Percentiles rank a stretch among this genome's conserved stretches.
These are phyloP conservation scores for Berkeleyomyces rouxiae DNA, from an alignment of 2,329 filamentous ascomycete species.

Conservation along the genomic window DNA sequence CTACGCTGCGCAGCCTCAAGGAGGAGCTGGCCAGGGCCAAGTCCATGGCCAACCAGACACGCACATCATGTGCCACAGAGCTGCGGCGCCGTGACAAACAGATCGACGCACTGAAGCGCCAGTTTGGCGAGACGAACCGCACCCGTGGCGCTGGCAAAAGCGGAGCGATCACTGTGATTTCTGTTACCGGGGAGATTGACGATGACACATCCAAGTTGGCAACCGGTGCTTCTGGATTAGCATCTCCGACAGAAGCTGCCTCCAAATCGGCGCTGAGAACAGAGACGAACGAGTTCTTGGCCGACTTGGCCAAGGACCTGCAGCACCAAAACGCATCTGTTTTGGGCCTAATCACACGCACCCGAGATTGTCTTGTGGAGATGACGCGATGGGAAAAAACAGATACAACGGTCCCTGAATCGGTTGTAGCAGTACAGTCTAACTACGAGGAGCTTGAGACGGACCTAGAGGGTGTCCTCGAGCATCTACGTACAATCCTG, in stretches of 20 bases:
- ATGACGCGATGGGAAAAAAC: slow-evolving; percentile 42
- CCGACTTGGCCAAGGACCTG: slow-evolving; percentile 62
- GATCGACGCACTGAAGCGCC: slow-evolving; percentile 75
- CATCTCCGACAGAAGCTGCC: neutral
- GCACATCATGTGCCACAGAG: slow-evolving; percentile 77
- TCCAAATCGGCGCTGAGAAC: slow-evolving; percentile 38
- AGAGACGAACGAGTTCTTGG: slow-evolving; percentile 85
- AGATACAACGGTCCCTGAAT: slow-evolving; percentile 16
- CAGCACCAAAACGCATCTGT: slow-evolving; percentile 86
- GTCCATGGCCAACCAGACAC: slow-evolving; percentile 62
- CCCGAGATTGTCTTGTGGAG: slow-evolving; percentile 53
- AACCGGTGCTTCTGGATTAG: neutral
- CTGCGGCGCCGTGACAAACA: slow-evolving; percentile 79
- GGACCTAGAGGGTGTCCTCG: slow-evolving; percentile 62
- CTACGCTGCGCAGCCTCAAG: slow-evolving; percentile 56
- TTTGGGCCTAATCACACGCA: slow-evolving; percentile 52
- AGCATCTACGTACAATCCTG: slow-evolving; percentile 66
- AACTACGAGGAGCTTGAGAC: slow-evolving; percentile 48
- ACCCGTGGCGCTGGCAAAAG: slow-evolving; percentile 40
- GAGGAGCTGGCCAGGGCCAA: slow-evolving; percentile 73
- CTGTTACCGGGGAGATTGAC: slow-evolving; percentile 36
- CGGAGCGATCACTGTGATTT: slow-evolving; percentile 39
- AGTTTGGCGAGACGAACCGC: slow-evolving; percentile 55
- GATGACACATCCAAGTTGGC: slow-evolving; percentile 26
- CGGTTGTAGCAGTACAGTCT: slow-evolving; percentile 20